Percentiles rank a stretch among this genome's conserved stretches.
phyloP scores from a whole-genome alignment of 78 protist genomes.

The Speleostelium caveatum region DNA sequence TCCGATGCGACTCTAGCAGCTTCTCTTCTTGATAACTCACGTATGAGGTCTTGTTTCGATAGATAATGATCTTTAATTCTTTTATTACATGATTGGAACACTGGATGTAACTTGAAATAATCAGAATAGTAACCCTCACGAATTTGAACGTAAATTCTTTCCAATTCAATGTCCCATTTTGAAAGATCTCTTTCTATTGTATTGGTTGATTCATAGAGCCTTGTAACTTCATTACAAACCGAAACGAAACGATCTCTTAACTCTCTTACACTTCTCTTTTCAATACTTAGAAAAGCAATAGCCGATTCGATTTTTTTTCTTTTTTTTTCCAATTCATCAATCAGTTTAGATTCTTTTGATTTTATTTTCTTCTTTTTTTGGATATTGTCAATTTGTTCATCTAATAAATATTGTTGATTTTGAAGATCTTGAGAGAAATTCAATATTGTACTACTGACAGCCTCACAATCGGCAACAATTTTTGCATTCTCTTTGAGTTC shows the following conservation, averaged over 20 bases:
- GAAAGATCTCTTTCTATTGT: slow-evolving; percentile 56
- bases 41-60: slow-evolving; percentile 46
- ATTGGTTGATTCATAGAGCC: slow-evolving; percentile 35
- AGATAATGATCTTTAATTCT: slow-evolving; percentile 54
- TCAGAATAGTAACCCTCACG: slow-evolving; percentile 62
- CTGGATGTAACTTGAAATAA: slow-evolving; percentile 71
- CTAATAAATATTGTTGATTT: slow-evolving; percentile 20
- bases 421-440: slow-evolving; percentile 39
- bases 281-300: slow-evolving; percentile 51
- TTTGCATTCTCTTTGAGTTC: slow-evolving; percentile 51
- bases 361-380: slow-evolving; percentile 40
- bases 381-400: background rate
- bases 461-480: slow-evolving; percentile 67
- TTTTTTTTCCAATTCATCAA: slow-evolving; percentile 21
- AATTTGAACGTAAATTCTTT: slow-evolving; percentile 50
- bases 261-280: slow-evolving; percentile 65
- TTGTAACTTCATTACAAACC: slow-evolving; percentile 70
- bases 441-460: slow-evolving; percentile 9
- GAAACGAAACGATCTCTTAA: slow-evolving; percentile 63
- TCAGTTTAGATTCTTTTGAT: slow-evolving; percentile 25
- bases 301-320: slow-evolving; percentile 47
- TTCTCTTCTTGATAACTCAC: slow-evolving; percentile 59
- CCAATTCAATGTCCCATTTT: slow-evolving; percentile 74
- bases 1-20: slow-evolving; percentile 71
- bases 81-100: slow-evolving; percentile 53